Evolutionary conservation across 305 asterid species (phyloP).

Genomic region (Rubia peregrina): DNA sequence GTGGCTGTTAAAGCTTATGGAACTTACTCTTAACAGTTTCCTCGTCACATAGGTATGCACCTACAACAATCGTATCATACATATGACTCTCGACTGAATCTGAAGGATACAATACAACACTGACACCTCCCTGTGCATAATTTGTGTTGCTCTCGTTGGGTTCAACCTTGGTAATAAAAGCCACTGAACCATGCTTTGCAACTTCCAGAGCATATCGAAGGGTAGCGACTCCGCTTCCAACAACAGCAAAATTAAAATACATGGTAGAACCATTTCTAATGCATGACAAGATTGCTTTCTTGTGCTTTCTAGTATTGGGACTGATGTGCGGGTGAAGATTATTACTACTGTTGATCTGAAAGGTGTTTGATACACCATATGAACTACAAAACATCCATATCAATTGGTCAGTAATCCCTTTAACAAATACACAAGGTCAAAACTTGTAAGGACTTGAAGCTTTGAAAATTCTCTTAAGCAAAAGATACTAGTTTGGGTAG

Average conservation of each 20-base stretch:
- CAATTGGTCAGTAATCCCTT: not conserved
- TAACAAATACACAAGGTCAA: not conserved
- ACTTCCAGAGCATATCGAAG: constrained; percentile 98
- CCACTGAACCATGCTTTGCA: constrained; percentile 85
- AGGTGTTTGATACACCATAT: constrained; percentile 41
- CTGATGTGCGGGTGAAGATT: constrained; percentile 25
- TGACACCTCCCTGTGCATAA: constrained; percentile 98
- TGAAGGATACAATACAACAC: constrained; percentile 90
- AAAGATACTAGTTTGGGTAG: not conserved
- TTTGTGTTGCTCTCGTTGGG: constrained; percentile 98
- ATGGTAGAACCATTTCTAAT: constrained; percentile 54
- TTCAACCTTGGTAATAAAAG: constrained; percentile 92
- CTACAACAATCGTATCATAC: constrained; percentile 92
- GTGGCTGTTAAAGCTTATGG: not conserved
- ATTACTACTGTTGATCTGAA: constrained; percentile 27
- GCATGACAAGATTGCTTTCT: constrained; percentile 36
- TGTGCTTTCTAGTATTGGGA: constrained; percentile 32
- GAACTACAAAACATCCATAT: constrained; percentile 42
- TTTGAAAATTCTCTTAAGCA: not conserved
- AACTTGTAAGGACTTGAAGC: not conserved
- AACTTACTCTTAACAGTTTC: constrained; percentile 92
- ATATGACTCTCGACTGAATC: constrained; percentile 97
- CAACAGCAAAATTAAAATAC: constrained; percentile 77
- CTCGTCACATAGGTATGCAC: constrained; percentile 95
- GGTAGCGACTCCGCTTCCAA: constrained; percentile 99